Base-by-base conservation (phyloP, 345 rosid species). In the Excoecaria agallocha region DNA sequence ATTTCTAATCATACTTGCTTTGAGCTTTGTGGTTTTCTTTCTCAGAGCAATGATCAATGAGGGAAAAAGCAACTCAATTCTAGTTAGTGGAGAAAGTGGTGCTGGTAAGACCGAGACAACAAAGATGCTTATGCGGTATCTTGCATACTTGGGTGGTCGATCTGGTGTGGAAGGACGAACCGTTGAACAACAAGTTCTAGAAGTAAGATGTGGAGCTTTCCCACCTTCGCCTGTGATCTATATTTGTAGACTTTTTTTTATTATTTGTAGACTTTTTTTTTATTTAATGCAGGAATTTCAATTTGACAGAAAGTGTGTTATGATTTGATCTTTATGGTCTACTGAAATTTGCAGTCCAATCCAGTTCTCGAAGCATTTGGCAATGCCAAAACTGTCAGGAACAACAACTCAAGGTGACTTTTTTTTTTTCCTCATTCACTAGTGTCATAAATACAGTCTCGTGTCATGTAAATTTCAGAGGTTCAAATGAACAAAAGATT, bases 341-440 rank as follows among this genome's bases (percentile, higher is more conserved):
- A 72, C 72, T 78, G 73, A 60, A 71, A 66, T 71, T 65, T 73
- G 79, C 91, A 96, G 99, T 96, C 99, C 68, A 96, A 96, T 87
- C 99, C 99, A 49, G 99, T 96, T 83, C 99, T 96, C 82, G 99
- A 96, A 93, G 97, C 99, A 76, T 96, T 96, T 87, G 99, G 99
- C 39, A 96, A 96, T 79, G 99, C 99, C 20, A 95, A 95, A 80
- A 95, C 99, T 77, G 96, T 95, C 45, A 89, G 99, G 85, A 95
- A 95, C 78, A 95, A 95, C 86, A 95, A 95, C 85, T 95, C 99
- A 72, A 95, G 99, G 99, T 93, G 24, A 46, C 66, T 68, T n/a
- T n/a, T 70, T 37, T 6, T 45, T 22, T 67, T 70, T 15, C 2
- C 48, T 70, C 55, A 52, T 62, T 62, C 57, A 49, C 45, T 25